Evolutionary conservation across 192 early-diverging fungal genomes (phyloP).

Genomic region (Jimgerdemannia lactiflua): DNA sequence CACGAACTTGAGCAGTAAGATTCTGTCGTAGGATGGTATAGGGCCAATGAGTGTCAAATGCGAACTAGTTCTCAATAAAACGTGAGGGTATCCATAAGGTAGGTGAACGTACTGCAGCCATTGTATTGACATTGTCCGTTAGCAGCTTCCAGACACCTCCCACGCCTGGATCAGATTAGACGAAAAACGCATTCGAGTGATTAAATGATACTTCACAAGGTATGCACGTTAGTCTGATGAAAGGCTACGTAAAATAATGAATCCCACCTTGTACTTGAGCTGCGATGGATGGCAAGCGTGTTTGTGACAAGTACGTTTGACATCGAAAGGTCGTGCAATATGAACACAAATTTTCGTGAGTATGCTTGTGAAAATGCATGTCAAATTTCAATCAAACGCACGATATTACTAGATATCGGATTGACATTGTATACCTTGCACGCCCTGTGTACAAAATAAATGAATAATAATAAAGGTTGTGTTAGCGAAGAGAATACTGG

Average conservation of each 20-base stretch:
- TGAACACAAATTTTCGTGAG: no score
- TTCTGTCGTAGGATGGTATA: constrained; percentile 18
- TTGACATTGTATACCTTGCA: background rate
- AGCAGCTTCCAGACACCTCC: constrained; percentile 46
- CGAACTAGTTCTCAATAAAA: background rate
- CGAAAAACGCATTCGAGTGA: no score
- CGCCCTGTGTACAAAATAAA: background rate
- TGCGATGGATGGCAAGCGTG: constrained; percentile 57
- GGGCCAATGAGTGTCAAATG: no score
- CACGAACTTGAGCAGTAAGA: constrained; percentile 61
- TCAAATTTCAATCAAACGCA: no score
- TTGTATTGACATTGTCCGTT: constrained; percentile 50
- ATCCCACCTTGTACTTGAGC: constrained; percentile 56
- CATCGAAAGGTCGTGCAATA: background rate
- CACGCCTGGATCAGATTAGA: constrained; percentile 21
- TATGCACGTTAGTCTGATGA: no score
- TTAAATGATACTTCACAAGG: no score
- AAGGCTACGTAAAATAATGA: background rate
- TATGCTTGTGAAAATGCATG: no score
- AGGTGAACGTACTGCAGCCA: constrained; percentile 33
- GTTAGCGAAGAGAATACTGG: no score
- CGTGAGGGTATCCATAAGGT: constrained; percentile 34
- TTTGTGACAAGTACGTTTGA: no score
- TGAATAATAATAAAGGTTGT: background rate
- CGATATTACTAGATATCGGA: no score